Base-by-base conservation (phyloP, 2,329 filamentous ascomycete genomes). In the Aureobasidium melanogenum region DNA sequence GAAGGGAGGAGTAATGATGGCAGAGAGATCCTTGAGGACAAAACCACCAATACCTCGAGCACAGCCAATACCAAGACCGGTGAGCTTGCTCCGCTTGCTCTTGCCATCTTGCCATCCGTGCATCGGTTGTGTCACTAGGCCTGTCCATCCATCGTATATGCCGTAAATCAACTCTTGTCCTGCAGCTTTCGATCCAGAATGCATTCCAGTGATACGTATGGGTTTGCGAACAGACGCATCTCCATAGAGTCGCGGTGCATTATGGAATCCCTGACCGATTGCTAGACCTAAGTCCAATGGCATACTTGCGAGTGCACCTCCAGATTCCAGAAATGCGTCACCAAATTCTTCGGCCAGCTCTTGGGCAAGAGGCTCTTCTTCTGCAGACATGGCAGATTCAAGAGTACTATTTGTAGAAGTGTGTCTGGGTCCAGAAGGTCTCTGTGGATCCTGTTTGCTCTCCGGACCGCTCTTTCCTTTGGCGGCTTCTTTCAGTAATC, bases 261-360 rank as follows among this genome's bases (percentile, higher is more conserved):
- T 96, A 70, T 93, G 88, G 71, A 96, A 95, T 0, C 92, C 92
- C 72, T 88, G 88, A 0, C 91, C 88, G 39, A 96, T 75, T 0
- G 88, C 88, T 44, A 96, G 75, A 43, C 89, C 89, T 65, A 96
- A 88, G 71, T 96, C 90, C 80, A 94, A 87, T 0, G 91, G 92
- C 1, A 87, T 87, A 67, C 88, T 89, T 63, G 93, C 79, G 5
- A 88, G 84, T n/a, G 88, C 86, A 12, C 82, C 82, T 5, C 92
- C 84, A 51, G 94, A 87, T n/a, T 85, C 83, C 24, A 84, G 82
- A 38, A 91, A 81, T 1, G 87, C 85, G 66, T 84, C 87, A 1
- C 84, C 82, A 8, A 88, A 85, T 50, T 83, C 84, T 14, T 88
- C 75, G 1, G 84, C 85, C 28, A 73, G 60, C 57, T 72, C 68